These are phyloP conservation scores for Knoxdaviesia capensis DNA, from an alignment of 2,329 filamentous ascomycete species.

Conservation along the genomic window DNA sequence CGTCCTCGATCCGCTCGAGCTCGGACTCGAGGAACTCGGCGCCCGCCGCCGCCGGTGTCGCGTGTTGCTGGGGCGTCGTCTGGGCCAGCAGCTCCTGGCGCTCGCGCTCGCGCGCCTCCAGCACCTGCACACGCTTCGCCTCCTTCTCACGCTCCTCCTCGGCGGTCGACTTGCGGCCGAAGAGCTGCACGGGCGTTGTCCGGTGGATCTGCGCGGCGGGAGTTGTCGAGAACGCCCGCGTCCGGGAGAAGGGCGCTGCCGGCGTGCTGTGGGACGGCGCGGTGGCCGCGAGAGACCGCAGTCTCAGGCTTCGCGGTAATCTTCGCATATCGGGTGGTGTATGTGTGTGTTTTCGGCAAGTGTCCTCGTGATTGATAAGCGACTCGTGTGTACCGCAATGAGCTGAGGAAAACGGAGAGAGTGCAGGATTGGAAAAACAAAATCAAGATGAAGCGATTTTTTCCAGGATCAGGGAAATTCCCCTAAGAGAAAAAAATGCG, in stretches of 20 bases:
- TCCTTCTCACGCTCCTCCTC: constrained; percentile 4
- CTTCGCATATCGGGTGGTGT: constrained; percentile 17
- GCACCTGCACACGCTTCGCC: constrained; percentile 10
- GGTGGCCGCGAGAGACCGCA: constrained; percentile 12
- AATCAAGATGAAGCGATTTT: constrained; percentile 1
- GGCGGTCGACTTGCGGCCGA: constrained; percentile 2
- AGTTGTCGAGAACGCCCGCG: constrained; percentile 6
- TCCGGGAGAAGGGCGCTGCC: constrained; percentile 2
- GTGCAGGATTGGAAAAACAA: not conserved
- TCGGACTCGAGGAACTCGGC: constrained; percentile 2
- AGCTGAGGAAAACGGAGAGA: not conserved
- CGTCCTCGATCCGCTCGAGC: constrained; percentile 8
- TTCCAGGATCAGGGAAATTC: not conserved
- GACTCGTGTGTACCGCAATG: not conserved
- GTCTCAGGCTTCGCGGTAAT: constrained; percentile 17
- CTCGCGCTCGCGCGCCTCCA: constrained; percentile 16
- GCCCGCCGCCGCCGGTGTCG: not conserved
- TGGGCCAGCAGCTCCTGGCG: constrained; percentile 10
- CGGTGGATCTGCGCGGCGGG: constrained; percentile 3
- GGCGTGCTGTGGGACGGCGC: not conserved
- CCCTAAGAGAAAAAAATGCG: no score
- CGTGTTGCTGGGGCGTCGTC: constrained; percentile 9
- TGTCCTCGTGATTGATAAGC: not conserved
- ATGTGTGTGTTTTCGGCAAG: not conserved
- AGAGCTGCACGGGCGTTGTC: constrained; percentile 6